Percentiles rank a stretch among this genome's conserved stretches.
These are phyloP conservation scores for Primulina eburnea DNA, from an alignment of 257 asterid species.

Conservation along the genomic window DNA sequence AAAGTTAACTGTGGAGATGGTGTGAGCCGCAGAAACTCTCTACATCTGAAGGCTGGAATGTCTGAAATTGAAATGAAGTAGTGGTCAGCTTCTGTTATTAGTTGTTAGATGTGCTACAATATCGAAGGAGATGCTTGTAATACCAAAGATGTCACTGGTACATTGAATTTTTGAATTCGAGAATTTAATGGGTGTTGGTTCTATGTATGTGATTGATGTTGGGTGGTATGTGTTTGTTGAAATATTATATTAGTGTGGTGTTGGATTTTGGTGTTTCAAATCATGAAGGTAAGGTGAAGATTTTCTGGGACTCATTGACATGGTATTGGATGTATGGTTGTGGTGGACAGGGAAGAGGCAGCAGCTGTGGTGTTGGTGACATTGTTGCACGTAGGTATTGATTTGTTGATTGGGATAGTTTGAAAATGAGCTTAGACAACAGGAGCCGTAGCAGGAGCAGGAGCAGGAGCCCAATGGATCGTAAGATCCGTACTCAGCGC, in stretches of 20 bases:
- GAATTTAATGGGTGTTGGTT: conserved; percentile 30
- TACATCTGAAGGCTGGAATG: conserved; percentile 16
- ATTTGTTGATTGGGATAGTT: conserved; percentile 44
- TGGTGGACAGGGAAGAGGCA: conserved; percentile 98
- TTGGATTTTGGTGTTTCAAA: conserved; percentile 50
- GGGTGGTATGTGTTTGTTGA: conserved; percentile 39
- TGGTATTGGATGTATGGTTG: conserved; percentile 87
- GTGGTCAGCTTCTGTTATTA: conserved; percentile 9
- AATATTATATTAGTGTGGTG: conserved; percentile 28
- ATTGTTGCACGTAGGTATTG: conserved; percentile 46
- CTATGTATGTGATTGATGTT: conserved; percentile 25
- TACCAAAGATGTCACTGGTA: conserved; percentile 18
- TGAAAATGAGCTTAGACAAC: conserved; percentile 72
- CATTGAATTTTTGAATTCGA: conserved; percentile 5
- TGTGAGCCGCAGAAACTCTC: conserved; percentile 1
- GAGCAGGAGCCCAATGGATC: conserved; percentile 95
- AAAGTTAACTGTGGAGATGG: conserved; percentile 12
- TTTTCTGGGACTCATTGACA: conserved; percentile 59
- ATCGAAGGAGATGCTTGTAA: conserved; percentile 24
- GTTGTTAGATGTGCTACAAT: conserved; percentile 14
- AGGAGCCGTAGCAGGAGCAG: conserved; percentile 73
- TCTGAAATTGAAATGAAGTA: conserved; percentile 17
- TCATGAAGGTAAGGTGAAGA: conserved; percentile 42
- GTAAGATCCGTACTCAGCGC: conserved; percentile 83
- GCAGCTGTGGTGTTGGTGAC: conserved; percentile 65